Base-by-base conservation (phyloP, 768 basidiomycete species). In the Ramaria sp. region DNA sequence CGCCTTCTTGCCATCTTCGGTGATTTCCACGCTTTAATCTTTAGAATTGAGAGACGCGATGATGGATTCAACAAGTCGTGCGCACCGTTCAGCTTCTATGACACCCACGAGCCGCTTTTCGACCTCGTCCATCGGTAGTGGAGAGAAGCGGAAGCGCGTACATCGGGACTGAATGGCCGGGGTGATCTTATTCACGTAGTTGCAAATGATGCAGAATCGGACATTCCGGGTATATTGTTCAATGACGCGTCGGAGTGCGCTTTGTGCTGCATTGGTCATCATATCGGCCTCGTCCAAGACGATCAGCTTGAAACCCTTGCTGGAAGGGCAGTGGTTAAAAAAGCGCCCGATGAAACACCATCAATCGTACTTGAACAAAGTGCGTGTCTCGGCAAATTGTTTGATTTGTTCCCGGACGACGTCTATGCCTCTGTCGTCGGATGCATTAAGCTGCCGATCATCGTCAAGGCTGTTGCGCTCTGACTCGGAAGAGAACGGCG, bases 231-330 rank as follows among this genome's bases (percentile, higher is more conserved):
- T 99, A 70, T 96, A 98, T 62, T 96, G 94, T 70, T 99, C 96
- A 62, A 99, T 97, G 37, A 98, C 88, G 64, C 96, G 87, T 30
- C 96, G 88, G 31, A 99, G 80, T 24, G 96, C 96, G 3, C 94
- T 90, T 67, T 99, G 96, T 1, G 96, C 96, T 56, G 90, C 87
- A 61, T 92, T 86, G 0, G 96, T 99, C 96, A 99, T 99, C 95
- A 96, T 96, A 75, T 99, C 96, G n/a, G 96, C 96, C 70, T 99
- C 96, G 63, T 99, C 96, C 34, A 99, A 82, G 60, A 99, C 84
- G 70, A 99, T 95, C 67, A 99, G 84, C 66, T 98, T 99, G 80
- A 85, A 98, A 17, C 91, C 91, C 65, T 93, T 93, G 12, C 91
- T 82, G 66, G 27, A 84, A 87, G 30, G 43, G 34, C 11, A 31